Percentiles rank a stretch among this genome's conserved stretches.
phyloP scores from a whole-genome alignment of 1,284 basidiomycete species.

The Cryptococcus floricola region DNA sequence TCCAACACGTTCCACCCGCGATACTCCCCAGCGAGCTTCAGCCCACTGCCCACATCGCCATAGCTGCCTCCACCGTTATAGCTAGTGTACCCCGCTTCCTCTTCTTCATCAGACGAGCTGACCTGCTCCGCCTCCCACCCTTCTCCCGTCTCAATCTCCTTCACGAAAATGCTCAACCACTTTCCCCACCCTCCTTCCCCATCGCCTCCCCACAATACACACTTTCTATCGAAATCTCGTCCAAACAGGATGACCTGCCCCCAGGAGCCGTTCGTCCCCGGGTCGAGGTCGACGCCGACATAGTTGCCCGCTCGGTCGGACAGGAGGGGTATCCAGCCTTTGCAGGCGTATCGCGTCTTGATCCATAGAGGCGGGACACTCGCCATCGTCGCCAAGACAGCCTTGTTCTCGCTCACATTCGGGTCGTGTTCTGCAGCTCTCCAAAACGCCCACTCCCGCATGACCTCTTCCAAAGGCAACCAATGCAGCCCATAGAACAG shows the following conservation, averaged over 20 bases:
- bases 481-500: slow-evolving; percentile 82
- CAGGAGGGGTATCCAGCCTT: slow-evolving; percentile 93
- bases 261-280: slow-evolving; percentile 65
- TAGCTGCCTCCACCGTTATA: slow-evolving; percentile 74
- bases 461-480: slow-evolving; percentile 79
- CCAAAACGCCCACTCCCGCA: slow-evolving; percentile 93
- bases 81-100: slow-evolving; percentile 80
- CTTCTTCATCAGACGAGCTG: slow-evolving; percentile 52
- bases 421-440: slow-evolving; percentile 83
- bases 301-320: slow-evolving; percentile 95
- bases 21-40: slow-evolving; percentile 75
- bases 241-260: slow-evolving; percentile 98
- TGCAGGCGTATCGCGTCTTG: slow-evolving; percentile 80
- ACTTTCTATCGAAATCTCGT: slow-evolving; percentile 95
- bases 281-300: slow-evolving; percentile 90
- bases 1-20: slow-evolving; percentile 85
- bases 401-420: slow-evolving; percentile 62
- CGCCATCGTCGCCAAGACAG: slow-evolving; percentile 72
- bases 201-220: slow-evolving; percentile 88
- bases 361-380: slow-evolving; percentile 91
- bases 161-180: slow-evolving; percentile 88
- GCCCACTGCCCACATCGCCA: slow-evolving; percentile 58
- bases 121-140: slow-evolving; percentile 69
- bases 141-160: slow-evolving; percentile 86
- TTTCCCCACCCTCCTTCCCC: slow-evolving; percentile 89